These are phyloP conservation scores for Trichoderma reesei DNA, from an alignment of 495 filamentous ascomycete genomes.

Conservation along the genomic window DNA sequence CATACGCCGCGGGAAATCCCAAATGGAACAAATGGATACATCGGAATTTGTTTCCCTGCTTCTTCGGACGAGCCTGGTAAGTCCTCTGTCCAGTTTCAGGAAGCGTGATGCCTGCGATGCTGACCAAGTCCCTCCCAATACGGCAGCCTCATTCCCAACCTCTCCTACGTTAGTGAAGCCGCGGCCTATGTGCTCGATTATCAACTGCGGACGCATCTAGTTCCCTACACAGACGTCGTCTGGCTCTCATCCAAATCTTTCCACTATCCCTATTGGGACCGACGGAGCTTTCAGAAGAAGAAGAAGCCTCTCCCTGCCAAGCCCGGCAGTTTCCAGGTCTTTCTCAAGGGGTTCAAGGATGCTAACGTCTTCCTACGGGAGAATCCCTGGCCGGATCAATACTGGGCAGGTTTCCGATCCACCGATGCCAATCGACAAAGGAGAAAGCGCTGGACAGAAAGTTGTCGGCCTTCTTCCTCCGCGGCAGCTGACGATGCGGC, in stretches of 20 bases:
- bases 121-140: not conserved
- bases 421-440: constrained; percentile 62
- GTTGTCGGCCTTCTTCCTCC: constrained; percentile 63
- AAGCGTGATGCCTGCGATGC: not conserved
- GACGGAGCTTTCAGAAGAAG: constrained; percentile 76
- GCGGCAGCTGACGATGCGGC: constrained; percentile 55
- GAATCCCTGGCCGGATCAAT: constrained; percentile 96
- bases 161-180: constrained; percentile 98
- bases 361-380: constrained; percentile 91
- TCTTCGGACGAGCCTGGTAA: constrained; percentile 83
- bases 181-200: constrained; percentile 91
- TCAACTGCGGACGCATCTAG: constrained; percentile 80
- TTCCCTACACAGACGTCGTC: constrained; percentile 93
- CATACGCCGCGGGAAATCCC: constrained; percentile 83
- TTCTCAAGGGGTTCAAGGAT: constrained; percentile 92
- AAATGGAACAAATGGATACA: constrained; percentile 98
- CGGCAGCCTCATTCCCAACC: constrained; percentile 79
- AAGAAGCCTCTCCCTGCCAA: constrained; percentile 85
- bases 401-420: constrained; percentile 62
- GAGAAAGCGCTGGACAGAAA: constrained; percentile 68
- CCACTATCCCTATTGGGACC: constrained; percentile 95
- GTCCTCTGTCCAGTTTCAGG: constrained; percentile 10
- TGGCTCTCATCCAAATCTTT: constrained; percentile 93
- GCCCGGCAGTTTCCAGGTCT: constrained; percentile 92
- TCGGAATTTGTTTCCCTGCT: constrained; percentile 90